Evolutionary conservation across 305 asterid genomes (phyloP), one percentile per base, ranked within the genome.

Genomic region (Ilex paraguariensis): DNA sequence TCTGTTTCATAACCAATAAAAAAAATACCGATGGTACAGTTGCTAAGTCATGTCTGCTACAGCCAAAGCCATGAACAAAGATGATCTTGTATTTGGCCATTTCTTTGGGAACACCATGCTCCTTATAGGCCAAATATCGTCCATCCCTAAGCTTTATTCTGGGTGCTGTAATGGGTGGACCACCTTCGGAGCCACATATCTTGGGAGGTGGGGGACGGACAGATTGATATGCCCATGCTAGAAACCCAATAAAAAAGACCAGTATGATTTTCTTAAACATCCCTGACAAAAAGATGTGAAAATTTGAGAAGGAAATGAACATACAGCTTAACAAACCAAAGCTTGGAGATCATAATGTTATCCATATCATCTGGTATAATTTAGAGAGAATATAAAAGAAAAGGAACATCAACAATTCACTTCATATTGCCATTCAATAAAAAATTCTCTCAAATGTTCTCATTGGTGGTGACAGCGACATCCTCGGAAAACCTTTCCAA

Each of bases 91-190:
- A 52, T 8, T 52, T 52, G 56, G 56, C 21, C n/a, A 17, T 52
- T 3, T 52, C 30, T 17, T 52, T 52, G 12, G 56, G 56, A 10
- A 52, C 56, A 52, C 56, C 56, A 16, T 52, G 10, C n/a, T 14
- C 30, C 30, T 52, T 14, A 52, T 52, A 52, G 5, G 56, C 56
- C 30, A 52, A 52, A 52, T 52, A 31, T 15, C 56, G 12, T 52
- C 56, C 56, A 52, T 52, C 56, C 3, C 56, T 52, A 16, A 52
- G 56, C n/a, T 52, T 52, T 52, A 52, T 17, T 52, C 56, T 52
- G 3, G 56, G 56, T 52, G 56, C 56, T 52, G 56, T 52, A 52
- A 52, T 6, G n/a, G 56, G 56, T 6, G 56, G 56, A 52, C 56
- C 56, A 5, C 31, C 30, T 14, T 5, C 0, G 31, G 30, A 14